Base-by-base conservation (phyloP, 2,329 filamentous ascomycete genomes). In the Trichophyton benhamiae region DNA sequence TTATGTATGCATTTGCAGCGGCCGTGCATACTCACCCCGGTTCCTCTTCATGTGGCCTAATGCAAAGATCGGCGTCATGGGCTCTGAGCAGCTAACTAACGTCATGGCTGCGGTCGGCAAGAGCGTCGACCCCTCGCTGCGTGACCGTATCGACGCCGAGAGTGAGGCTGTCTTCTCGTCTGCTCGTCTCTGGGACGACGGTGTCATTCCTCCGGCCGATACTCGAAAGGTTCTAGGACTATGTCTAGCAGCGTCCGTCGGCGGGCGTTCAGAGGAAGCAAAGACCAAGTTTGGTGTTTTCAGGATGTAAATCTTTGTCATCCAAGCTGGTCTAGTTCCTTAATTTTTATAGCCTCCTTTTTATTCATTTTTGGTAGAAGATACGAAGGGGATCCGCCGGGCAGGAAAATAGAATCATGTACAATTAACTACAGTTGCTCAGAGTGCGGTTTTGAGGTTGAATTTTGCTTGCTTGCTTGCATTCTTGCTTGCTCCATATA, bases 41-140 rank as follows among this genome's bases (percentile, higher is more conserved):
- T 90, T 97, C 74, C 76, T 97, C 63, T 96, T 90, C 85, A 95
- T 92, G 81, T 99, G 94, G 94, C 94, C 94, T 46, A 96, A 95
- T 68, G 91, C 94, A n/a, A 88, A 88, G 71, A 90, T 96, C 59
- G 89, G 89, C 36, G 91, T 99, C 68, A 99, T 99, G 94, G 94
- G 94, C 20, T 83, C 88, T 46, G 92, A 96, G 76, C 92, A 97
- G 78, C 80, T 99, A 41, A 87, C 87, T 6, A 83, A 87, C 3
- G 94, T 99, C 64, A 97, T 99, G 94, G 89, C 91, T 76, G 88
- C 91, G 1, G 92, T 99, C 0, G 91, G 92, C 7, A 88, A 88
- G 75, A 84, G 84, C 63, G 86, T 85, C 0, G 91, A 96, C 71
- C 87, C 88, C 0, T 87, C 86, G 64, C 78, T 97, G 64, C 89